Evolutionary conservation across 805 yeast species (phyloP), one percentile per base, ranked within the genome.

Genomic region (Hanseniaspora singularis): DNA sequence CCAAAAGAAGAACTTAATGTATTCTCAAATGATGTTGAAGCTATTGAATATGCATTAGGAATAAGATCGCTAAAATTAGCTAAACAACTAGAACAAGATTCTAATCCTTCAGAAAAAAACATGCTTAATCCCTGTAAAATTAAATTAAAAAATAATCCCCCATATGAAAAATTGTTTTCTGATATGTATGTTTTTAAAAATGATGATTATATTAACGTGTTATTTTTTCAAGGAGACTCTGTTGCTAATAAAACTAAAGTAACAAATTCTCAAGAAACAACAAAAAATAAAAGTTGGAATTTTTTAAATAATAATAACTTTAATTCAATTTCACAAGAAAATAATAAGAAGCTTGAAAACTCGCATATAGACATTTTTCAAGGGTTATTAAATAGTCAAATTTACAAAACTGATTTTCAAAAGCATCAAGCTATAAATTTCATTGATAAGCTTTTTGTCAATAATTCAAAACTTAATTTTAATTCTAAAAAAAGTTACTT

Each of bases 41-140:
- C 48, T 27, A 44, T 44, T 14, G 39, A 44, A n/a, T 44, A 44
- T 24, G 48, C 48, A 1, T 23, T 44, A 12, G 48, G 48, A 3
- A 14, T 33, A 10, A 36, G 48, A 37, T 34, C 48, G 3, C 24
- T 37, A 3, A 44, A 44, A 44, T 37, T 8, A 37, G 11, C 28
- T 26, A 26, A 26, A 7, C 7, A 26, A 8, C 28, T 26, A 26
- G 10, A 26, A 26, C 11, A 7, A 26, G 7, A 26, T 26, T 7
- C 28, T 8, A 8, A 26, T 11, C 28, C 11, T 26, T 11, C 28
- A 8, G 28, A 26, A 26, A 26, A 26, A 8, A 26, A n/a, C n/a
- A n/a, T n/a, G n/a, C n/a, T n/a, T n/a, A n/a, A n/a, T n/a, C n/a
- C n/a, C n/a, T n/a, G n/a, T n/a, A n/a, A n/a, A n/a, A n/a, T n/a